Base-by-base conservation (phyloP, 306 rosid species). In the Vigna nakashimae region DNA sequence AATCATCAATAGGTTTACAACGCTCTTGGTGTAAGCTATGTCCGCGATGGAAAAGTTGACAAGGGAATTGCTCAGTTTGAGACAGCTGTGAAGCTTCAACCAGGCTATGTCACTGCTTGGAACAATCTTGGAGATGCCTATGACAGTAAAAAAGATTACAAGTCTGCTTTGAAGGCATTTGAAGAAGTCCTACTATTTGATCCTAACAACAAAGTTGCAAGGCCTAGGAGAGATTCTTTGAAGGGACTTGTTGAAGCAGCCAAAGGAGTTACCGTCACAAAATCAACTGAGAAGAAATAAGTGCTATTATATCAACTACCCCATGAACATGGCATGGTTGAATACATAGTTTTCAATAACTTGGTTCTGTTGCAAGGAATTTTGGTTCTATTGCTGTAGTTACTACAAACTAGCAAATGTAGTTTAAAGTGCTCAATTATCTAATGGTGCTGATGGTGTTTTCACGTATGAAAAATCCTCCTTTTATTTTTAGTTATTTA, bases 41-140 rank as follows among this genome's bases (percentile, higher is more conserved):
- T 84, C n/a, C 96, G 96, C 0, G 98, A 94, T 2, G 95, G 88
- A 43, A 92, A 94, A 86, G 82, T 92, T 18, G 96, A 93, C n/a
- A 92, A 89, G 78, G 98, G 96, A 87, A 92, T 94, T 45, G 81
- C 85, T 28, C 92, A 92, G 80, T 90, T 94, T 26, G 93, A 92
- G 86, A 92, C 87, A 11, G 98, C 98, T 14, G 97, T 94, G 74
- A 94, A 88, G 88, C 84, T 94, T 83, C 97, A 94, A 81, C 97
- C 97, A 1, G 97, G 98, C 45, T 94, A 94, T 82, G 96, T 92
- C 79, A 94, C 97, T 11, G 96, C 98, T 38, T 92, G 98, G 98
- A 94, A 94, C 89, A 92, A 94, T 85, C 95, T 94, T n/a, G 98
- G 98, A 4, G 98, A 94, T 83, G 97, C 98, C 26, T 90, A 85